These are phyloP conservation scores for Claviceps spartinae DNA, from an alignment of 2,329 filamentous ascomycete genomes.

Conservation along the genomic window DNA sequence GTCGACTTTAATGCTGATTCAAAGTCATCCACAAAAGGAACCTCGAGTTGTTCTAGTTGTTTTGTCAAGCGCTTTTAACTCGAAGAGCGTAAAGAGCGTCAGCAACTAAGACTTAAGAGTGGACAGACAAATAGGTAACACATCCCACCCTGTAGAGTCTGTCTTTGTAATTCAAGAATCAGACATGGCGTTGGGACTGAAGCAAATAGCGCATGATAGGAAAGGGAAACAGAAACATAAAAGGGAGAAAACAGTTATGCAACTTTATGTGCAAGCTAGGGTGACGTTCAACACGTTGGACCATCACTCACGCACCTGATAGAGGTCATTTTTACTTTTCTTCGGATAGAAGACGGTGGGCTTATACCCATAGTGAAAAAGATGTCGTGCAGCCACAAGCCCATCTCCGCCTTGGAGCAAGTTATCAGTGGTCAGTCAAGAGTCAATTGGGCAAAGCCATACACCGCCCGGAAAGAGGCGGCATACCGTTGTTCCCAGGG, in stretches of 20 bases:
- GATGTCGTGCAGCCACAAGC: constrained; percentile 82
- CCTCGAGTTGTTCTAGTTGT: constrained; percentile 68
- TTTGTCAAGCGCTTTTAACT: constrained; percentile 56
- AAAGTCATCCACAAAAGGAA: constrained; percentile 81
- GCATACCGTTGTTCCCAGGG: constrained; percentile 56
- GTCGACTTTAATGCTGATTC: constrained; percentile 47
- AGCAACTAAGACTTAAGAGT: not conserved
- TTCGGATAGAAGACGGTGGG: constrained; percentile 91
- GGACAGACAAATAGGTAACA: not conserved
- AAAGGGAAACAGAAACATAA: not conserved
- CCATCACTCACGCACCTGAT: constrained; percentile 43
- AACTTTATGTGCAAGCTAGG: not conserved
- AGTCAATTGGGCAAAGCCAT: not conserved
- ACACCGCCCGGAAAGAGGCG: not conserved
- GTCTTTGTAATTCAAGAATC: too few relatives aligned
- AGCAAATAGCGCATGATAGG: not conserved
- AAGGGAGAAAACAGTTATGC: not conserved
- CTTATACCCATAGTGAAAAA: constrained; percentile 82
- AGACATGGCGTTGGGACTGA: not conserved
- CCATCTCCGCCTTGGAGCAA: constrained; percentile 64
- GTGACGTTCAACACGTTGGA: too few relatives aligned
- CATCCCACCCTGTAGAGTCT: not conserved
- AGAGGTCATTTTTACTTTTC: constrained; percentile 77
- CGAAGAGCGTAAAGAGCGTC: constrained; percentile 22
- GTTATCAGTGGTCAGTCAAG: not conserved